Percentiles rank a stretch among this genome's conserved stretches.
These are phyloP conservation scores for Penicillium paxilli DNA, from an alignment of 495 filamentous ascomycete species.

Conservation along the genomic window DNA sequence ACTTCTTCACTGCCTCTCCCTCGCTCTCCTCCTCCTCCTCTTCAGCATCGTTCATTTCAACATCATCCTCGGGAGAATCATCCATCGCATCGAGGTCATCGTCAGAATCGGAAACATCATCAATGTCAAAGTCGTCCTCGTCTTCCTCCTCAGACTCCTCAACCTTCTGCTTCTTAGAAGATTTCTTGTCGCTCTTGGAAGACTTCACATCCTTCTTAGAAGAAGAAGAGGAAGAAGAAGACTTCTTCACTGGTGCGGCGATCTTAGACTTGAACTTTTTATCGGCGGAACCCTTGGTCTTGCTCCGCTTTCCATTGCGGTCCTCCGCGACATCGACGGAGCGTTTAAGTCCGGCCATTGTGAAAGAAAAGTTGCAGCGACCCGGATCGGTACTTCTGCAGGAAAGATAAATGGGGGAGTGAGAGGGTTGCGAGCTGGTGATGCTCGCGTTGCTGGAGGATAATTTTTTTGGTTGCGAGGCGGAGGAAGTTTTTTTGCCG, in stretches of 20 bases:
- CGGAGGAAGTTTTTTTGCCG: constrained; percentile 38
- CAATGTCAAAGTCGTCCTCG: constrained; percentile 46
- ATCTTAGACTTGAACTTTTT: constrained; percentile 40
- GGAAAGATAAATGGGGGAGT: constrained; percentile 9
- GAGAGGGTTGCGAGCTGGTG: constrained; percentile 19
- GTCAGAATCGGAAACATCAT: constrained; percentile 43
- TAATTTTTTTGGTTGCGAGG: constrained; percentile 32
- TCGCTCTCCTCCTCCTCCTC: constrained; percentile 29
- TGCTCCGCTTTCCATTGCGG: constrained; percentile 50
- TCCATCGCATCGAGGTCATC: constrained; percentile 32
- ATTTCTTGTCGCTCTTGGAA: constrained; percentile 36
- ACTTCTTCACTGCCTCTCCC: constrained; percentile 12
- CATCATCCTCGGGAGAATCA: constrained; percentile 30
- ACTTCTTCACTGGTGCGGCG: constrained; percentile 34
- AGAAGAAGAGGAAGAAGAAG: constrained; percentile 14
- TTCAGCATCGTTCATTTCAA: constrained; percentile 37
- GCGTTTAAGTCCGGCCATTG: constrained; percentile 48
- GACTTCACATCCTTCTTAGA: constrained; percentile 29
- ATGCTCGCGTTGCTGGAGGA: constrained; percentile 27
- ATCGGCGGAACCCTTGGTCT: constrained; percentile 36
- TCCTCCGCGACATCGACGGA: constrained; percentile 42
- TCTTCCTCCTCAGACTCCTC: constrained; percentile 32
- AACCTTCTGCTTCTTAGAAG: constrained; percentile 31
- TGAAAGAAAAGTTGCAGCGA: constrained; percentile 15
- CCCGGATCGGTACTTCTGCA: constrained; percentile 1